phyloP scores from a whole-genome alignment of 495 filamentous ascomycete genomes.

The Aeminium ludgeri region DNA sequence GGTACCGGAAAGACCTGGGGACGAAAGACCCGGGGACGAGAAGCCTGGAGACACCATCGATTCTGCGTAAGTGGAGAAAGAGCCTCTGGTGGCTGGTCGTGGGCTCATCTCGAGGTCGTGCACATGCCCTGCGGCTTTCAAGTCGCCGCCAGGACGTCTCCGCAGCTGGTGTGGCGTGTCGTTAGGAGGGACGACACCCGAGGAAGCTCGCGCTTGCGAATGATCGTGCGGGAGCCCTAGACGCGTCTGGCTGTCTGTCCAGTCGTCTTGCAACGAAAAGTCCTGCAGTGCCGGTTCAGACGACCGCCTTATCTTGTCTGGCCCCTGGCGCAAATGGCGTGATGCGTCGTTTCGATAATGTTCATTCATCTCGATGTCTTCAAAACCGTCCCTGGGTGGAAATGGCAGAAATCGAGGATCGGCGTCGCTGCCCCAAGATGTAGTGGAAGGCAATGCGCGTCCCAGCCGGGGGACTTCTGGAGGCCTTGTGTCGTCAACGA shows the following conservation, averaged over 20 bases:
- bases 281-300: too few species aligned
- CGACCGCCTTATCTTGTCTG: too few species aligned
- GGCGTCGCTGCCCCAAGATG: slow-evolving; percentile 3
- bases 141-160: slow-evolving; percentile 73
- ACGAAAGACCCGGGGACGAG: slow-evolving; percentile 38
- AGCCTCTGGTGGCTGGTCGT: slow-evolving; percentile 54
- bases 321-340: too few species aligned
- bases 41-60: slow-evolving; percentile 51
- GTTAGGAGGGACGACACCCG: slow-evolving; percentile 7
- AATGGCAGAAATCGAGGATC: slow-evolving; percentile 2
- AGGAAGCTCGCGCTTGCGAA: slow-evolving; percentile 9
- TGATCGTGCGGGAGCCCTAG: too few species aligned
- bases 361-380: slow-evolving; percentile 1
- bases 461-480: slow-evolving; percentile 15
- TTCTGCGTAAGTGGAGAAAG: slow-evolving; percentile 49
- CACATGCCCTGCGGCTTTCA: slow-evolving; percentile 62
- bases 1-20: slow-evolving; percentile 16
- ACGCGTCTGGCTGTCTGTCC: too few species aligned
- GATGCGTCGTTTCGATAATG: too few species aligned
- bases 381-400: slow-evolving; percentile 7
- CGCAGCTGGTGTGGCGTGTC: slow-evolving; percentile 42
- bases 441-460: slow-evolving; percentile 16
- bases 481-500: slow-evolving; percentile 54
- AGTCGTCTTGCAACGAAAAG: too few species aligned
- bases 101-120: slow-evolving; percentile 45